These are phyloP conservation scores for Acanthochlamys bracteata DNA, from an alignment of 106 monocot species.

Conservation along the genomic window DNA sequence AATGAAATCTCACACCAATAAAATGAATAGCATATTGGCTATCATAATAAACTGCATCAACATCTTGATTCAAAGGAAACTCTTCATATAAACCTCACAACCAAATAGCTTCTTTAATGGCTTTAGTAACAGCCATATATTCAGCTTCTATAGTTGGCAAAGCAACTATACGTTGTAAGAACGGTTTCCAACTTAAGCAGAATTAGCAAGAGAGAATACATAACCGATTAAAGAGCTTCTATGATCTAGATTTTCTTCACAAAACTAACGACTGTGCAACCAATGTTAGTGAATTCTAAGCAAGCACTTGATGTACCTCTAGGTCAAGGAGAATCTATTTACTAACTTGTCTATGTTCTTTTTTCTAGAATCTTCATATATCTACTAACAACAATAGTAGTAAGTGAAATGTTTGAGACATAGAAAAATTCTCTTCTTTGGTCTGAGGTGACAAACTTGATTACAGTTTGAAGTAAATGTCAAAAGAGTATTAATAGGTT, in stretches of 20 bases:
- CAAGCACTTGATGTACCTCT: neutral
- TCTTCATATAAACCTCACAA: neutral
- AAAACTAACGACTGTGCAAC: neutral
- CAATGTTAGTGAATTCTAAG: neutral
- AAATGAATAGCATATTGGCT: neutral
- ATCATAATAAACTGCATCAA: constrained; percentile 1
- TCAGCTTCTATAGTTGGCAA: neutral
- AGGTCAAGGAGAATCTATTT: constrained; percentile 5
- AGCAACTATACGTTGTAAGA: neutral
- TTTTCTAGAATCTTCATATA: constrained; percentile 9
- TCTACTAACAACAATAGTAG: constrained; percentile 1
- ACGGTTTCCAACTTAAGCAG: constrained; percentile 7
- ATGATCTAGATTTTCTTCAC: constrained; percentile 2
- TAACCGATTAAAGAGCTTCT: constrained; percentile 3
- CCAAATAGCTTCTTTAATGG: constrained; percentile 12
- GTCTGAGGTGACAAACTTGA: neutral
- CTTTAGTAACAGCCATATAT: constrained; percentile 7
- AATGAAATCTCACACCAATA: constrained; percentile 7
- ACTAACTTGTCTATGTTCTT: constrained; percentile 3
- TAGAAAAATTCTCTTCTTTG: neutral
- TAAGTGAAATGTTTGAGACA: neutral
- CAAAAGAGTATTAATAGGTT: neutral
- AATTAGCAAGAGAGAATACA: constrained; percentile 5
- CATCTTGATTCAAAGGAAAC: neutral
- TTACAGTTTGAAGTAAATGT: neutral